Evolutionary conservation across 768 basidiomycete genomes (phyloP).

Genomic region (Suillus luteus): DNA sequence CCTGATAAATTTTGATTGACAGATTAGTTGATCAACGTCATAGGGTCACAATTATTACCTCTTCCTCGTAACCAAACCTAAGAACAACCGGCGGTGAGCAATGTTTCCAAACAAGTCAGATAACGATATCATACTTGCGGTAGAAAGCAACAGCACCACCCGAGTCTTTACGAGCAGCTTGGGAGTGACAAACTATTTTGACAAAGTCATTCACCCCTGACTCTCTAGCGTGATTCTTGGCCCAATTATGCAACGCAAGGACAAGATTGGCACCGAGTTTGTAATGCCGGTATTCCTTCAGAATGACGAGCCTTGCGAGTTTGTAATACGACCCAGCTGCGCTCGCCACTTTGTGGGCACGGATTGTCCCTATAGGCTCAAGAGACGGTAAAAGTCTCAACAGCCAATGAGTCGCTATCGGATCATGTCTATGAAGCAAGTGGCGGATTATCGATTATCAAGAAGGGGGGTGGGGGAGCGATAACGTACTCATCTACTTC

Average conservation of each 20-base stretch:
- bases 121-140: constrained; percentile 52
- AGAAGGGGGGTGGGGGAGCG: background rate
- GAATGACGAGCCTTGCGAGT: constrained; percentile 70
- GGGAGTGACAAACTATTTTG: constrained; percentile 65
- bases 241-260: constrained; percentile 60
- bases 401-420: constrained; percentile 67
- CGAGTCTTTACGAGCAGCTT: constrained; percentile 40
- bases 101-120: constrained; percentile 13
- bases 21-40: constrained; percentile 15
- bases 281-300: constrained; percentile 62
- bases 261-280: constrained; percentile 71
- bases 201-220: constrained; percentile 30
- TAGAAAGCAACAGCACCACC: constrained; percentile 68
- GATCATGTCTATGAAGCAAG: constrained; percentile 41
- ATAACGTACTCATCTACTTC: constrained; percentile 72
- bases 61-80: constrained; percentile 68
- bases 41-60: constrained; percentile 46
- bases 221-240: constrained; percentile 40
- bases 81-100: constrained; percentile 21
- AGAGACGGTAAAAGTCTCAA: constrained; percentile 64
- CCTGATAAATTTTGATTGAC: constrained; percentile 44
- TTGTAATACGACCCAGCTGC: constrained; percentile 54
- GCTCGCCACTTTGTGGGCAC: constrained; percentile 43
- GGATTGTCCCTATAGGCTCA: constrained; percentile 71
- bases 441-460: no score